Evolutionary conservation across 2,329 filamentous ascomycete species (phyloP).

Genomic region (Aspergillus sp.): DNA sequence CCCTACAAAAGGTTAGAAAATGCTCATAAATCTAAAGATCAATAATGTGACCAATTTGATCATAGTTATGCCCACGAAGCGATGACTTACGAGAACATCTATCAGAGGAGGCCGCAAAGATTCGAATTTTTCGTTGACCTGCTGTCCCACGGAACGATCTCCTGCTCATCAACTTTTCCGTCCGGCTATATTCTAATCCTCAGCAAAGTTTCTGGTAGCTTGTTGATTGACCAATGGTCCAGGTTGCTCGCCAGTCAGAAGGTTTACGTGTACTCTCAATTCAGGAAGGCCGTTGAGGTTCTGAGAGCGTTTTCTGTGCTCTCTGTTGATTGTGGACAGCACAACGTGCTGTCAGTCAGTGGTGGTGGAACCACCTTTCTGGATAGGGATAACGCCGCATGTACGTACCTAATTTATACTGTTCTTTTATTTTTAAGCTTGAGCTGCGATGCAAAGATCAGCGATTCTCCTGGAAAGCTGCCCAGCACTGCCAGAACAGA

Average conservation of each 20-base stretch:
- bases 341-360: background rate
- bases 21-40: background rate
- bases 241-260: background rate
- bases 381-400: too few relatives aligned
- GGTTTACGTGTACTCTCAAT: background rate
- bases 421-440: too few relatives aligned
- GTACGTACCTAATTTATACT: too few relatives aligned
- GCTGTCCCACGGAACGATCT: slow-evolving; percentile 1
- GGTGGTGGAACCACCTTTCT: too few relatives aligned
- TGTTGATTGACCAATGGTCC: slow-evolving; percentile 2
- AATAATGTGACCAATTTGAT: background rate
- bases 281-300: background rate
- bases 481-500: too few relatives aligned
- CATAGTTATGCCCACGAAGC: slow-evolving; percentile 3
- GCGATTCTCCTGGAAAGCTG: too few relatives aligned
- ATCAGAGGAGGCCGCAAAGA: slow-evolving; percentile 1
- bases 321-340: background rate
- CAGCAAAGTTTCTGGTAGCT: background rate
- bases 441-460: too few relatives aligned
- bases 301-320: background rate
- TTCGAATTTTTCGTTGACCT: slow-evolving; percentile 3
- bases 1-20: background rate
- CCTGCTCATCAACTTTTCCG: slow-evolving; percentile 4
- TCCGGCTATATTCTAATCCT: slow-evolving; percentile 2
- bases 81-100: slow-evolving; percentile 3